These are phyloP conservation scores for Blastocystis sp. DNA, from an alignment of 352 stramenopile species.

Conservation along the genomic window DNA sequence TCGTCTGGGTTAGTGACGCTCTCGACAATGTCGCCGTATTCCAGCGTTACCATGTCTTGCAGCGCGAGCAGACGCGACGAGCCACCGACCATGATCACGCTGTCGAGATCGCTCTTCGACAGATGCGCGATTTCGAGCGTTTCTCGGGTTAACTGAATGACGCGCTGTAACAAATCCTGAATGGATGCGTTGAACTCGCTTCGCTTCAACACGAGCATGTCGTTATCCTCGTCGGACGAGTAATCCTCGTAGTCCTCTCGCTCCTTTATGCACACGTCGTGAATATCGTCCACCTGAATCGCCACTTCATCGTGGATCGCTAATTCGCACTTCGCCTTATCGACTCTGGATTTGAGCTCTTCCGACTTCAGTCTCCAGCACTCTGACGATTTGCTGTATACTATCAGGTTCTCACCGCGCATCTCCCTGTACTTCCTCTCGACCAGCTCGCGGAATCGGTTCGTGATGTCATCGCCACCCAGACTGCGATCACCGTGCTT, in stretches of 20 bases:
- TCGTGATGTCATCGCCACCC: conserved; percentile 84
- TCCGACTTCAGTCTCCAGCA: not conserved
- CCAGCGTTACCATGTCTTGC: not conserved
- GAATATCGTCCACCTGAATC: not conserved
- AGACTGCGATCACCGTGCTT: conserved; percentile 86
- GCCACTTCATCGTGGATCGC: not conserved
- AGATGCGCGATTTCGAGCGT: not conserved
- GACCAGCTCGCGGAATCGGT: not conserved
- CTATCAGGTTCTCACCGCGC: not conserved
- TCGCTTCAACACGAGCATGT: not conserved
- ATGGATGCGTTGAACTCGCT: not conserved
- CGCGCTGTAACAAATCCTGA: not conserved
- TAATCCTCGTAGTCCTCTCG: not conserved
- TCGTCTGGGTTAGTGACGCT: not conserved
- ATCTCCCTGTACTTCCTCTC: not conserved
- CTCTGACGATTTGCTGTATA: not conserved
- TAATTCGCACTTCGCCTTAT: conserved; percentile 28
- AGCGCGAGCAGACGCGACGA: not conserved
- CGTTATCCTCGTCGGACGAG: not conserved
- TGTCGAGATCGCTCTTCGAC: not conserved
- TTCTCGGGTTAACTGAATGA: not conserved
- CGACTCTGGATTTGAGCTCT: not conserved
- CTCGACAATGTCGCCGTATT: conserved; percentile 8
- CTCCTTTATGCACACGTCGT: not conserved
- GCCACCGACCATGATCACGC: conserved; percentile 25